Conservation (phyloP, 2,329 filamentous ascomycete genomes). For the Sporothrix brasiliensis region DNA sequence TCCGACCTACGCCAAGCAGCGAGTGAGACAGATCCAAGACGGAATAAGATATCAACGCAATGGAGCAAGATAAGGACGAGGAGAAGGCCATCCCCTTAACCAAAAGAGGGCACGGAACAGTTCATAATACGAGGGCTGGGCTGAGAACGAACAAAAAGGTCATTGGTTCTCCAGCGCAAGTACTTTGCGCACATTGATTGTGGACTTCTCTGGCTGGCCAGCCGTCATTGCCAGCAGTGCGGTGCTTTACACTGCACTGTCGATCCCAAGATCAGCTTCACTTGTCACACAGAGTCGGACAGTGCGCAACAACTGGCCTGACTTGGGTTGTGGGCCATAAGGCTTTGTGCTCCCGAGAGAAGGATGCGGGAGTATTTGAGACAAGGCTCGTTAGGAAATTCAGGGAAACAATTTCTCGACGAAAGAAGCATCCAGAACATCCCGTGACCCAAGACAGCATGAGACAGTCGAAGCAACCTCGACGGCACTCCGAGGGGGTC, state of each 20-base stretch:
- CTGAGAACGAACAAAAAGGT: background rate
- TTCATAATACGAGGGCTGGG: slow-evolving; percentile 27
- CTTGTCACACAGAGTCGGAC: background rate
- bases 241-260: background rate
- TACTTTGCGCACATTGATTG: background rate
- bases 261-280: background rate
- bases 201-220: background rate
- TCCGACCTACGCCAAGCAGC: background rate
- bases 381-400: background rate
- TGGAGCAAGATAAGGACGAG: background rate
- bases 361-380: background rate
- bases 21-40: background rate
- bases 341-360: background rate
- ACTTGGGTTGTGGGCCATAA: background rate
- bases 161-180: background rate
- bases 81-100: background rate
- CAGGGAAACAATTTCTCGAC: background rate
- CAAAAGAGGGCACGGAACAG: slow-evolving; percentile 20
- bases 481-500: slow-evolving; percentile 10
- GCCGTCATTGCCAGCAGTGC: background rate
- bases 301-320: background rate
- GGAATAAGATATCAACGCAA: background rate
- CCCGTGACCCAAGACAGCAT: slow-evolving; percentile 3
- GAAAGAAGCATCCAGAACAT: background rate
- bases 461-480: background rate